These are phyloP conservation scores for Rhynchospora breviuscula DNA, from an alignment of 176 grass and related monocot species.

Conservation along the genomic window DNA sequence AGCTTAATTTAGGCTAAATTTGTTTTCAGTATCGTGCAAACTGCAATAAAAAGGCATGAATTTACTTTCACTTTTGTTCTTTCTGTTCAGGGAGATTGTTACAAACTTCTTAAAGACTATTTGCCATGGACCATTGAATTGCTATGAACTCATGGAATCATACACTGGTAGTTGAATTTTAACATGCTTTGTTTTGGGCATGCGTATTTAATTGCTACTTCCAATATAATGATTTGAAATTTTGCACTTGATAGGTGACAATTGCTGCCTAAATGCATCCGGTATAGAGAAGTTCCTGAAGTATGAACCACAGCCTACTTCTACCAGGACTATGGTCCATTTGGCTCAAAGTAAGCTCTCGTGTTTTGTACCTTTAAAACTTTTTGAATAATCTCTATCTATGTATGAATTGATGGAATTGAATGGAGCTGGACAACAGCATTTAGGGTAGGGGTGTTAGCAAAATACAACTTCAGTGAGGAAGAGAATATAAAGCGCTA, in stretches of 20 bases:
- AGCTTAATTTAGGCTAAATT: neutral
- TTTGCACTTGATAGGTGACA: conserved; percentile 31
- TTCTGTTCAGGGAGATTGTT: conserved; percentile 33
- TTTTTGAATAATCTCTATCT: too few relatives aligned
- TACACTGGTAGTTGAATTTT: conserved; percentile 50
- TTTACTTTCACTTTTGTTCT: neutral
- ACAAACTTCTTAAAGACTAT: conserved; percentile 35
- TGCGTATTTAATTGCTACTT: neutral
- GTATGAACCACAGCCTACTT: conserved; percentile 81
- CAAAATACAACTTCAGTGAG: conserved; percentile 22
- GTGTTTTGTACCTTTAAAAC: neutral
- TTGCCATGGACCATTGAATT: conserved; percentile 44
- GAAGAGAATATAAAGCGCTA: conserved; percentile 20
- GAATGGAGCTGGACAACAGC: neutral
- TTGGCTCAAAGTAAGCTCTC: conserved; percentile 67
- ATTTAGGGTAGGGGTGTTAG: conserved; percentile 21
- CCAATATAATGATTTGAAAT: neutral
- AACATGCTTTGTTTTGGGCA: neutral
- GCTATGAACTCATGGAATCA: conserved; percentile 54
- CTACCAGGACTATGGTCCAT: conserved; percentile 77
- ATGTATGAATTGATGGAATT: neutral
- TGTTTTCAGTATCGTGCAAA: neutral
- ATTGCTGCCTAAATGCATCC: conserved; percentile 84
- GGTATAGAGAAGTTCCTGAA: conserved; percentile 57
- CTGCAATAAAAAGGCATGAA: neutral